Percentiles rank a stretch among this genome's conserved stretches.
phyloP scores from a whole-genome alignment of 768 basidiomycete genomes.

The Tulasnella sp. region DNA sequence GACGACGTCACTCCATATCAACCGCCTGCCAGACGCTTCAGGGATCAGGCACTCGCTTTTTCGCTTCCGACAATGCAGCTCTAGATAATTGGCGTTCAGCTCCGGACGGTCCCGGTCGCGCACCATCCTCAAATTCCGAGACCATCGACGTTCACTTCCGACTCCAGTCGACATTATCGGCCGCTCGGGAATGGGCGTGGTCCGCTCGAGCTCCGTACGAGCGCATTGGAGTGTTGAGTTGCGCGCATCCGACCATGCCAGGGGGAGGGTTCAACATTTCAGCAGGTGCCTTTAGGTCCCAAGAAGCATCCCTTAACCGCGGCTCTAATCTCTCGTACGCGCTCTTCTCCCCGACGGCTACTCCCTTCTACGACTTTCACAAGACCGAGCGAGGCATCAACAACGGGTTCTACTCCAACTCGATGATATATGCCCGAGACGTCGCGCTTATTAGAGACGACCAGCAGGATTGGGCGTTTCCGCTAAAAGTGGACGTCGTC shows the following conservation, averaged over 20 bases:
- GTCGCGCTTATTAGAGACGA: slow-evolving; percentile 55
- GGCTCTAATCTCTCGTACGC: slow-evolving; percentile 58
- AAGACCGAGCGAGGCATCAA: slow-evolving; percentile 23
- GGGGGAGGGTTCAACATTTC: slow-evolving; percentile 67
- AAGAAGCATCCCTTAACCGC: slow-evolving; percentile 71
- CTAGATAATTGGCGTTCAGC: background rate
- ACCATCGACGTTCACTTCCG: background rate
- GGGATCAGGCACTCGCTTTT: background rate
- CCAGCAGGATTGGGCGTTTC: slow-evolving; percentile 41
- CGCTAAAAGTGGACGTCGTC: slow-evolving; percentile 53
- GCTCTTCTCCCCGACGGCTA: slow-evolving; percentile 42
- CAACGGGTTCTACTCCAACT: slow-evolving; percentile 55
- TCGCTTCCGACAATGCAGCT: background rate
- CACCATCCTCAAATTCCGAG: background rate
- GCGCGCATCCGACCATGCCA: slow-evolving; percentile 62
- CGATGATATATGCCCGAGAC: slow-evolving; percentile 62
- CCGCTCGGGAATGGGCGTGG: background rate
- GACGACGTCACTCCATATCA: background rate
- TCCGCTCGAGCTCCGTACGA: background rate
- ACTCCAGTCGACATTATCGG: background rate
- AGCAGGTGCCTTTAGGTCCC: slow-evolving; percentile 41
- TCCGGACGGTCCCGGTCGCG: background rate
- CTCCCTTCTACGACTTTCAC: slow-evolving; percentile 54
- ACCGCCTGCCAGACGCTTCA: background rate
- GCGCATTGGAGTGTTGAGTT: slow-evolving; percentile 52